These are phyloP conservation scores for Penicillium vulpinum DNA, from an alignment of 2,329 filamentous ascomycete species.

Conservation along the genomic window DNA sequence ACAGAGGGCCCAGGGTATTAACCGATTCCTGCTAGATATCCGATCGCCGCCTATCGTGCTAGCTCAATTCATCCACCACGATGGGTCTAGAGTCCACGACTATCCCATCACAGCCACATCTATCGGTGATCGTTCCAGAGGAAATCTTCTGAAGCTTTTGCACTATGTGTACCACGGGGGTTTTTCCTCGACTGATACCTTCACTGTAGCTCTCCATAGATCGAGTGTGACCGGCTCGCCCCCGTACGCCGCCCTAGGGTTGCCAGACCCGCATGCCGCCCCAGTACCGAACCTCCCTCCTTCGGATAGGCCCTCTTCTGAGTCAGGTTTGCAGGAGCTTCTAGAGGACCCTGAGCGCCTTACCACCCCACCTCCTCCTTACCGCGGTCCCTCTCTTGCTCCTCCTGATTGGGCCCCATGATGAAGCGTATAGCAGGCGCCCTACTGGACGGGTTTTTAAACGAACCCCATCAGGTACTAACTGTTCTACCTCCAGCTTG, in stretches of 20 bases:
- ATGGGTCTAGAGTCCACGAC: not conserved
- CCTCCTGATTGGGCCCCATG: not conserved
- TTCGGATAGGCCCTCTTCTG: not conserved
- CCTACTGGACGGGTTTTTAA: not conserved
- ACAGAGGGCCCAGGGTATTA: too few relatives aligned
- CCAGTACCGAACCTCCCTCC: not conserved
- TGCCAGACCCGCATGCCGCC: not conserved
- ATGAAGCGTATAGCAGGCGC: not conserved
- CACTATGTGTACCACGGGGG: not conserved
- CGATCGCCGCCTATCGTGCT: not conserved
- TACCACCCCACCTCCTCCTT: not conserved
- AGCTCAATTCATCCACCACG: not conserved
- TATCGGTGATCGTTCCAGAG: not conserved
- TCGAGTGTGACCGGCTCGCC: not conserved
- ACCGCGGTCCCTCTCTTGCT: not conserved
- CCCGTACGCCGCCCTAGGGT: not conserved
- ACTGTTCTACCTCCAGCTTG: not conserved
- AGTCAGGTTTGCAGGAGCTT: not conserved
- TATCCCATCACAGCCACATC: not conserved
- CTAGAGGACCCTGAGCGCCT: not conserved
- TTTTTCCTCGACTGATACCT: not conserved
- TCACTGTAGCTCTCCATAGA: not conserved
- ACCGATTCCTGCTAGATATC: not conserved
- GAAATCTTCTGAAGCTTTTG: not conserved
- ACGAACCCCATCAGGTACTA: not conserved